phyloP scores from a whole-genome alignment of 768 basidiomycete species.

The Trametes punicea region DNA sequence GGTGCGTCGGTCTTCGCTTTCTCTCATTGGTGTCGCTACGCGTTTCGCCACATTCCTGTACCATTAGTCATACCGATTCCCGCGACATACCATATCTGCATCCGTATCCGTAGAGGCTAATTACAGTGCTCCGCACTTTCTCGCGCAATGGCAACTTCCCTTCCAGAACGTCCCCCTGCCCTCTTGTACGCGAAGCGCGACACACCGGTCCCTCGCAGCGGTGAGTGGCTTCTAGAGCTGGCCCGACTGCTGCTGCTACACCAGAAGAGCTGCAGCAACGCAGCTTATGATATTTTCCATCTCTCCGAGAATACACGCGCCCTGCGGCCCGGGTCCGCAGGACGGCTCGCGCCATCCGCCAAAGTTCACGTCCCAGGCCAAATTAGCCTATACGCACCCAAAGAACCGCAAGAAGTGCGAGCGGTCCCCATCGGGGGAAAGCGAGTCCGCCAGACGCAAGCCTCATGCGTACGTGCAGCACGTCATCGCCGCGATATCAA shows the following conservation, averaged over 20 bases:
- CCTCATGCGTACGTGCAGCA: background rate
- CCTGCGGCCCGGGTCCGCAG: background rate
- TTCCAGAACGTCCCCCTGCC: too few relatives aligned
- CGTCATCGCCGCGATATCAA: slow-evolving; percentile 14
- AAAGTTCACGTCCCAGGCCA: background rate
- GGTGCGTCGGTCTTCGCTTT: background rate
- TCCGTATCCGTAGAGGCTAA: background rate
- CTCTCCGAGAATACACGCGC: background rate
- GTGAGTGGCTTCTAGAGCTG: too few relatives aligned
- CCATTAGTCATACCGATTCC: slow-evolving; percentile 6
- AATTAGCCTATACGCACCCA: slow-evolving; percentile 15
- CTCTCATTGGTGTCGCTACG: too few relatives aligned
- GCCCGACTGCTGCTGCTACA: too few relatives aligned
- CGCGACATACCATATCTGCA: background rate
- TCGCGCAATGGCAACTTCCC: too few relatives aligned
- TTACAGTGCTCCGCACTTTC: background rate
- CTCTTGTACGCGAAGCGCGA: too few relatives aligned
- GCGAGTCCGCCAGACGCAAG: background rate
- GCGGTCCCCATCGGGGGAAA: too few relatives aligned
- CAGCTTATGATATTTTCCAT: background rate
- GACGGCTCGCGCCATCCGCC: background rate
- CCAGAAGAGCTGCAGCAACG: background rate
- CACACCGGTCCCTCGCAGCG: too few relatives aligned
- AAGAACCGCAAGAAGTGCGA: background rate
- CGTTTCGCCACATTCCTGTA: slow-evolving; percentile 5